Percentiles rank a stretch among this genome's conserved stretches.
These are phyloP conservation scores for Cenchrus purpureus DNA, from an alignment of 176 grass and related monocot species.

Conservation along the genomic window DNA sequence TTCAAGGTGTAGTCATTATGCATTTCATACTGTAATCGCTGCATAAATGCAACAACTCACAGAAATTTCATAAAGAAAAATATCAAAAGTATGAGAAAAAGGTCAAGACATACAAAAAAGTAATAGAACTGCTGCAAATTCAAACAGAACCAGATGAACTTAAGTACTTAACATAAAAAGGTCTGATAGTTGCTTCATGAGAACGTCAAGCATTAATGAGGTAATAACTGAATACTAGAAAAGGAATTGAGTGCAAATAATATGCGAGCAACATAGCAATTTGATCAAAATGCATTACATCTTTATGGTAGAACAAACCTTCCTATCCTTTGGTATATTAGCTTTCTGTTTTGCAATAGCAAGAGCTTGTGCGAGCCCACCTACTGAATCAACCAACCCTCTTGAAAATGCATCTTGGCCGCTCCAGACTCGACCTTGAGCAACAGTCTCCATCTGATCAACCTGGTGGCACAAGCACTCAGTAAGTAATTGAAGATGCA, in stretches of 20 bases:
- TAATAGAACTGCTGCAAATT: constrained; percentile 6
- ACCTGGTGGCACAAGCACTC: constrained; percentile 62
- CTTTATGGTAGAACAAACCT: constrained; percentile 55
- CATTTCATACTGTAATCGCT: constrained; percentile 21
- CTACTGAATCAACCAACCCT: constrained; percentile 93
- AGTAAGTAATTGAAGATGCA: constrained; percentile 39
- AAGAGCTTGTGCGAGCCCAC: constrained; percentile 84
- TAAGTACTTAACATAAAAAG: constrained; percentile 5
- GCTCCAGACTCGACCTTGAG: constrained; percentile 95
- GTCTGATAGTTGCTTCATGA: constrained; percentile 16
- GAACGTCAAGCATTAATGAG: constrained; percentile 22
- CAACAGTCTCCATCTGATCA: constrained; percentile 94
- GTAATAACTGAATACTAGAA: constrained; percentile 3
- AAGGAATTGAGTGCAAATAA: background rate
- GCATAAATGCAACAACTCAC: constrained; percentile 25
- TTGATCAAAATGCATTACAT: background rate
- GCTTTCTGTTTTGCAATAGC: constrained; percentile 97
- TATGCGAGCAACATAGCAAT: constrained; percentile 2
- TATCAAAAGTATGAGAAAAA: constrained; percentile 18
- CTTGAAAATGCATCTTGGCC: constrained; percentile 83
- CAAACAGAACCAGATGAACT: constrained; percentile 20
- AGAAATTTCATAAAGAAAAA: constrained; percentile 10
- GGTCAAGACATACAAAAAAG: background rate
- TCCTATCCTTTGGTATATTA: constrained; percentile 78
- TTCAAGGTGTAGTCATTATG: constrained; percentile 35